These are phyloP conservation scores for Ustilago trichophora DNA, from an alignment of 1,284 basidiomycete species.

Conservation along the genomic window DNA sequence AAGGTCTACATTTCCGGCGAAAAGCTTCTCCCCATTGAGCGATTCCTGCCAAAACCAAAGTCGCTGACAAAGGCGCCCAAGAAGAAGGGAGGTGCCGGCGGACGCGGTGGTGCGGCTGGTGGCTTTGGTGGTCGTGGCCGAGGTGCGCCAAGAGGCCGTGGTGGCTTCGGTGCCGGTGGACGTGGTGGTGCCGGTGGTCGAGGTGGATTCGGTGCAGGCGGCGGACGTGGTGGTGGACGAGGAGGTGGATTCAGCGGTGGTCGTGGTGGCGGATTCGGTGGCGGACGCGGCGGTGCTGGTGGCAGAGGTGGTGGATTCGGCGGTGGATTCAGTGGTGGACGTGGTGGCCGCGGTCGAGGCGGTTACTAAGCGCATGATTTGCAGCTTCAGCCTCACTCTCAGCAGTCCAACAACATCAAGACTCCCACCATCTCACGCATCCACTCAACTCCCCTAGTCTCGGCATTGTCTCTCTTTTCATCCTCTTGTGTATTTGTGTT, in stretches of 20 bases:
- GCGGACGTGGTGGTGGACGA: slow-evolving; percentile 50
- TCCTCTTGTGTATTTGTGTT: slow-evolving; percentile 28
- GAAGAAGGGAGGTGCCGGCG: slow-evolving; percentile 50
- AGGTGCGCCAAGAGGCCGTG: slow-evolving; percentile 63
- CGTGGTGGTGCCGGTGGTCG: slow-evolving; percentile 31
- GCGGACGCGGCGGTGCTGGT: slow-evolving; percentile 26
- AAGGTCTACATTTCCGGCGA: slow-evolving; percentile 97
- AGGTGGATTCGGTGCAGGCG: slow-evolving; percentile 63
- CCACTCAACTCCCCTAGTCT: neutral
- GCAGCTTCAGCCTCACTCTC: too few relatives aligned
- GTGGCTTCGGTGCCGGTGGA: slow-evolving; percentile 52
- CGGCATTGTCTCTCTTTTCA: slow-evolving; percentile 13
- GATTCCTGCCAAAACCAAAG: slow-evolving; percentile 98
- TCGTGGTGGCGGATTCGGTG: slow-evolving; percentile 51
- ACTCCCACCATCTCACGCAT: neutral
- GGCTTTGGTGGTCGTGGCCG: slow-evolving; percentile 36
- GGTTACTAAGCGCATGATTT: slow-evolving; percentile 44
- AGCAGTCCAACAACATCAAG: too few relatives aligned
- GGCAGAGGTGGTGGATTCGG: slow-evolving; percentile 47
- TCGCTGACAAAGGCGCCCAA: slow-evolving; percentile 48
- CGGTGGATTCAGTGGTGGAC: too few relatives aligned
- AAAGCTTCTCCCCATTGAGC: slow-evolving; percentile 93
- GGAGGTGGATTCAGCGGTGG: too few relatives aligned
- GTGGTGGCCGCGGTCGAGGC: slow-evolving; percentile 51
- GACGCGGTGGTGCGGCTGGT: slow-evolving; percentile 37